Evolutionary conservation across 805 yeast species (phyloP).

Genomic region (Priceomyces castillae): DNA sequence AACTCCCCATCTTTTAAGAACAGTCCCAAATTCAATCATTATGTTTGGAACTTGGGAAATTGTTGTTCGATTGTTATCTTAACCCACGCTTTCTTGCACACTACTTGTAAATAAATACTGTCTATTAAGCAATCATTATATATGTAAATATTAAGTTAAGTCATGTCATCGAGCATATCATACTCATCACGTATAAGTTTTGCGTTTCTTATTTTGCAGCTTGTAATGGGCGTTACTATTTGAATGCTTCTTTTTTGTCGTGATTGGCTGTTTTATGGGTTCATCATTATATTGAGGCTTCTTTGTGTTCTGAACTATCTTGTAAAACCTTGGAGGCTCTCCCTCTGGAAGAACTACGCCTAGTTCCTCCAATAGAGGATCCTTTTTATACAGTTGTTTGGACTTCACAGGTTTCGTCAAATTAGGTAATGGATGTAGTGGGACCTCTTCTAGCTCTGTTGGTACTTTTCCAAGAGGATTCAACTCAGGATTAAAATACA

Average conservation of each 20-base stretch:
- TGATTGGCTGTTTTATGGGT: background rate
- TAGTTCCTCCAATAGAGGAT: slow-evolving; percentile 26
- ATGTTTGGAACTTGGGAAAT: slow-evolving; percentile 99
- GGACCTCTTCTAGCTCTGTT: slow-evolving; percentile 6
- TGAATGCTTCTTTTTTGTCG: background rate
- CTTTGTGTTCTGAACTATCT: slow-evolving; percentile 33
- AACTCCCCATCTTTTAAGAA: slow-evolving; percentile 93
- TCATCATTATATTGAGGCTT: slow-evolving; percentile 6
- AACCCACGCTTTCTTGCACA: background rate
- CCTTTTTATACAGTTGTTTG: slow-evolving; percentile 19
- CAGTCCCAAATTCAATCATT: slow-evolving; percentile 96
- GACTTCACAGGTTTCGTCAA: slow-evolving; percentile 30
- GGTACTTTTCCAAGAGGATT: slow-evolving; percentile 62
- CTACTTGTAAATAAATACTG: slow-evolving; percentile 1
- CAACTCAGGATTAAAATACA: slow-evolving; percentile 65
- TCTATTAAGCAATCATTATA: background rate
- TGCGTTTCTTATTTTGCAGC: background rate
- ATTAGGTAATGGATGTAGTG: slow-evolving; percentile 20
- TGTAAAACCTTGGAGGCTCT: slow-evolving; percentile 47
- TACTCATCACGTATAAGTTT: background rate
- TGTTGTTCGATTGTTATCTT: slow-evolving; percentile 37
- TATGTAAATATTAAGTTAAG: slow-evolving; percentile 1
- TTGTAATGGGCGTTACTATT: background rate
- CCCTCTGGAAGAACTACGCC: slow-evolving; percentile 38
- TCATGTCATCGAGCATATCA: background rate